Base-by-base conservation (phyloP, 495 filamentous ascomycete species). In the Thermochaetoides thermophila region DNA sequence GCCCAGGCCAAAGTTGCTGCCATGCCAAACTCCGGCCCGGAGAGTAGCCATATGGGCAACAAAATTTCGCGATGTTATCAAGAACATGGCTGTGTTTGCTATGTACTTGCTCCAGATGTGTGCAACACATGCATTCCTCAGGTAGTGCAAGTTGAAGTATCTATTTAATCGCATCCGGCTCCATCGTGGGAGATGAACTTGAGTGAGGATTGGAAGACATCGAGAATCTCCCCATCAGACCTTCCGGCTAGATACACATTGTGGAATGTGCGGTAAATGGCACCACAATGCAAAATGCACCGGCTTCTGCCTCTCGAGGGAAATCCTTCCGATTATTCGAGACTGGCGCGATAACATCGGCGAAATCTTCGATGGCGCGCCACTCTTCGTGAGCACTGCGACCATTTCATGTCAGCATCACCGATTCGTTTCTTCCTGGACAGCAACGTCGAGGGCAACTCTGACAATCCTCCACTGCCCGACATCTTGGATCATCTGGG, bases 161-260 rank as follows among this genome's bases (percentile, higher is more conserved):
- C 71, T 34, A 89, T 60, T 56, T 83, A 76, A 54, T 89, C 84
- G 56, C 87, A 89, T 14, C 84, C 84, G 23, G 82, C 79, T 21
- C 84, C 85, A 46, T 84, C 86, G 51, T 94, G 84, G 48, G 73
- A 79, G 41, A 93, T 68, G 53, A 80, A 93, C 40, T 70, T 76
- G 24, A 92, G 49, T 3, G 71, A 76, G 19, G 53, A 45, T 1
- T 84, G 84, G 2, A 87, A 54, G 8, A 56, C 63, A 10, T 57
- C 53, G n/a, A 83, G 55, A 16, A 86, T 53, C 48, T 84, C 78
- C 26, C 60, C 62, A 39, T 85, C 71, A 13, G 85, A 49, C 3
- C 60, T 50, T 1, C 87, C 87, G 0, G 86, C 91, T 38, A 79
- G 57, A 1, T 39, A 29, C 14, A 69, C 59, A 27, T 77, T 84